Evolutionary conservation across 352 stramenopile genomes (phyloP).

Genomic region (Globisporangium carolinianum): DNA sequence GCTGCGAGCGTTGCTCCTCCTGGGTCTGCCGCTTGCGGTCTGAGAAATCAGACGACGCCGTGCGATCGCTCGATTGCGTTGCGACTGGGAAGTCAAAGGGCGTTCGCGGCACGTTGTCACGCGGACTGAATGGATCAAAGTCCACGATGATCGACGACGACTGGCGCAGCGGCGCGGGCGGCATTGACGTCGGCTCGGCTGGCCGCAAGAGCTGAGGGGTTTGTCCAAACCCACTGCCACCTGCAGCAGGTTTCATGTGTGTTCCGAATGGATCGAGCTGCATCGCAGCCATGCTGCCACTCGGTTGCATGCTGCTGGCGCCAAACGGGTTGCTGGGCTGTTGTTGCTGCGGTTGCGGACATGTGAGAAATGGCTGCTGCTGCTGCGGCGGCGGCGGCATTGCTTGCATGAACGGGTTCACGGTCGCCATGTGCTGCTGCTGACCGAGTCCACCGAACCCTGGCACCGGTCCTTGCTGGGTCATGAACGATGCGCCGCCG

Average conservation of each 20-base stretch:
- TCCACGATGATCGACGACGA: slow-evolving; percentile 50
- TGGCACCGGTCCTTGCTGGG: slow-evolving; percentile 29
- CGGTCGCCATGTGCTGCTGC: slow-evolving; percentile 11
- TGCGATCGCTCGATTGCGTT: slow-evolving; percentile 7
- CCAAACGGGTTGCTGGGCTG: slow-evolving; percentile 44
- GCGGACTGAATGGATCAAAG: slow-evolving; percentile 69
- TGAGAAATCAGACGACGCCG: background rate
- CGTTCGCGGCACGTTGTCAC: slow-evolving; percentile 36
- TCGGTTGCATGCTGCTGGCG: background rate
- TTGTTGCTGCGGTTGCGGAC: slow-evolving; percentile 19
- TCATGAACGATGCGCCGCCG: slow-evolving; percentile 59
- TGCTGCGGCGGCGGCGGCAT: slow-evolving; percentile 21
- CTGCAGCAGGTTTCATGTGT: slow-evolving; percentile 10
- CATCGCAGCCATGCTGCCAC: slow-evolving; percentile 26
- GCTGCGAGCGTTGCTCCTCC: slow-evolving; percentile 47
- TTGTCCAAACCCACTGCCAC: slow-evolving; percentile 4
- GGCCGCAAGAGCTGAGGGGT: slow-evolving; percentile 11
- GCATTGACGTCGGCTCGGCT: slow-evolving; percentile 21
- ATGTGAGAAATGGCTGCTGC: slow-evolving; percentile 28
- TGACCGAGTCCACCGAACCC: slow-evolving; percentile 36
- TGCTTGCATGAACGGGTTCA: slow-evolving; percentile 19
- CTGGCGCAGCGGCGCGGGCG: slow-evolving; percentile 17
- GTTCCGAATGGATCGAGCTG: slow-evolving; percentile 43
- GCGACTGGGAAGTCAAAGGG: slow-evolving; percentile 32
- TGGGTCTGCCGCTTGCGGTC: slow-evolving; percentile 53